Percentiles rank a stretch among this genome's conserved stretches.
Conservation (phyloP, 495 filamentous ascomycete species). For the Hyaloscypha finlandica region DNA sequence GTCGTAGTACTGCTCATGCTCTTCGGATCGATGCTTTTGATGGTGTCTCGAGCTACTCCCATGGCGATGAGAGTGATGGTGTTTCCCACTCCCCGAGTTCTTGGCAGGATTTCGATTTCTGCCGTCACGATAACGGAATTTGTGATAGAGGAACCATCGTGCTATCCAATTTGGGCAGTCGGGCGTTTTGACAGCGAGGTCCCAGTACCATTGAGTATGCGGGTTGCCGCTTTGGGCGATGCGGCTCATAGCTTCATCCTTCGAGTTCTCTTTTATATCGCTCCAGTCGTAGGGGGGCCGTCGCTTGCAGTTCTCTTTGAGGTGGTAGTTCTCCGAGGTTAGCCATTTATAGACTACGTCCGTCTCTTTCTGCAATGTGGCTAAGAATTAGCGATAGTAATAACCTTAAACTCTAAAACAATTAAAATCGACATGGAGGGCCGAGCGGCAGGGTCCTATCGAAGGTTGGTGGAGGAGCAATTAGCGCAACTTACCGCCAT, state of each 20-base stretch:
- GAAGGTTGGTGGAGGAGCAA: neutral
- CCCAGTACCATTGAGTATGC: constrained; percentile 31
- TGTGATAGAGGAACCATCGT: constrained; percentile 59
- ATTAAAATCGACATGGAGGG: neutral
- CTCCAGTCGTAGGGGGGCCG: constrained; percentile 35
- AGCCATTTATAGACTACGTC: constrained; percentile 33
- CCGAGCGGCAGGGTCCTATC: neutral
- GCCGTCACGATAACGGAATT: constrained; percentile 59
- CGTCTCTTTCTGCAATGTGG: constrained; percentile 29
- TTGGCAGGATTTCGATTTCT: constrained; percentile 40
- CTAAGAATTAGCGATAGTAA: neutral
- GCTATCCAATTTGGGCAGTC: constrained; percentile 59
- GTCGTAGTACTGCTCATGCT: neutral
- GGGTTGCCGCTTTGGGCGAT: constrained; percentile 24
- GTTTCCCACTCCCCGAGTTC: constrained; percentile 5
- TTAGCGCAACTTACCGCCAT: constrained; percentile 34
- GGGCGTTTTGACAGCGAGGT: constrained; percentile 25
- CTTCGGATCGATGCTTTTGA: constrained; percentile 1
- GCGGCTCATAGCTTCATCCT: constrained; percentile 31
- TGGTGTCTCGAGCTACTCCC: neutral
- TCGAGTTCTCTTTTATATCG: constrained; percentile 31
- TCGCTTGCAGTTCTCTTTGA: constrained; percentile 32
- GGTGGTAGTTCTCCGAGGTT: constrained; percentile 28
- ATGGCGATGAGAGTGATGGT: neutral
- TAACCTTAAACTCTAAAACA: neutral